Evolutionary conservation across 2,329 filamentous ascomycete species (phyloP).

Genomic region (Colletotrichum cuscutae): DNA sequence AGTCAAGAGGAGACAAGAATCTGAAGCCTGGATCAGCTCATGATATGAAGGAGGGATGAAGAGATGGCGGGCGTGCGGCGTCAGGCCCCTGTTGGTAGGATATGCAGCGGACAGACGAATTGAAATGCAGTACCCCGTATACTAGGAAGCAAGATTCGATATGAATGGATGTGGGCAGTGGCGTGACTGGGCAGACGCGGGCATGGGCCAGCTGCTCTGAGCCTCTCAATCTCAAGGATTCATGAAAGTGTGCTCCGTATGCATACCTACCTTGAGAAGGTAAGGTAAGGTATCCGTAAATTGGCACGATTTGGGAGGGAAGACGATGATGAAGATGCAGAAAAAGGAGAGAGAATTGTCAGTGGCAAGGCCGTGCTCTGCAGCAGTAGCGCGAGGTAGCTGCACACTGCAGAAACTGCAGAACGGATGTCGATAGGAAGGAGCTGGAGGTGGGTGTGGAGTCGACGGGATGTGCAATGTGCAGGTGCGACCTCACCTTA

Average conservation of each 20-base stretch:
- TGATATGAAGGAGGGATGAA: slow-evolving; percentile 8
- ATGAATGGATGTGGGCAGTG: background rate
- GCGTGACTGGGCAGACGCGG: background rate
- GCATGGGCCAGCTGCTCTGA: background rate
- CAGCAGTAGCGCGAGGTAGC: slow-evolving; percentile 1
- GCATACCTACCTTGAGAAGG: too few species aligned
- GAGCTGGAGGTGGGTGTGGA: background rate
- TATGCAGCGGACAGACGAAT: slow-evolving; percentile 1
- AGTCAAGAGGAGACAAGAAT: background rate
- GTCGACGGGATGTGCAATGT: background rate
- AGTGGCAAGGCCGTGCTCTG: slow-evolving; percentile 15
- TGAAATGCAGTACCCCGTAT: background rate
- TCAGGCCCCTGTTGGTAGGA: background rate
- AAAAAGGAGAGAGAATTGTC: background rate
- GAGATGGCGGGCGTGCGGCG: background rate
- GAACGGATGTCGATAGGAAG: background rate
- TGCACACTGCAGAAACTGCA: background rate
- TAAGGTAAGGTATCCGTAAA: background rate
- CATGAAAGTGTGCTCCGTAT: too few species aligned
- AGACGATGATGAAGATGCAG: slow-evolving; percentile 1
- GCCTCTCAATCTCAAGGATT: background rate
- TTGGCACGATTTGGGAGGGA: background rate
- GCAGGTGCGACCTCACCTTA: background rate
- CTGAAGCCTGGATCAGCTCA: background rate
- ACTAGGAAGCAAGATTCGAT: slow-evolving; percentile 6